phyloP scores from a whole-genome alignment of 1,284 basidiomycete genomes.

The Clitocybe nebularis region DNA sequence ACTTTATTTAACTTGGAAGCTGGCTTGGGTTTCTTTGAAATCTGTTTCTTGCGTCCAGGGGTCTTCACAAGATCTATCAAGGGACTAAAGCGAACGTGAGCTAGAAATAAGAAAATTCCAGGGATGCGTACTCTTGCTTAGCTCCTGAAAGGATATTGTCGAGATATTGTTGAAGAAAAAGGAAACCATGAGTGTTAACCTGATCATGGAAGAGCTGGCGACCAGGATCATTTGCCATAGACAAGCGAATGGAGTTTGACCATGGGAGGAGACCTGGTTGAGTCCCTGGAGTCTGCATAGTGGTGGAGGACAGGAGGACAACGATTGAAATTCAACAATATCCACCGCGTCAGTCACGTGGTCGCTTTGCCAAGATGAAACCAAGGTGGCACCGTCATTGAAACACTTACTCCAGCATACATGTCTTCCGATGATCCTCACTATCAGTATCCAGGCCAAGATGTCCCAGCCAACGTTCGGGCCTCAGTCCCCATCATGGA shows the following conservation, averaged over 20 bases:
- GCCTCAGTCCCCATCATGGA: too few species aligned
- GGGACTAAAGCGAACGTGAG: conserved; percentile 36
- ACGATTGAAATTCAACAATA: background rate
- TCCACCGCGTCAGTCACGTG: conserved; percentile 6
- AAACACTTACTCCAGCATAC: too few species aligned
- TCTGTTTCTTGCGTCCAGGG: conserved; percentile 63
- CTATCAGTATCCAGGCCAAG: too few species aligned
- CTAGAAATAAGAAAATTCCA: too few species aligned
- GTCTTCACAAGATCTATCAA: conserved; percentile 82
- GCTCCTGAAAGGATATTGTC: conserved; percentile 64
- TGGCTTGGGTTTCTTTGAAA: conserved; percentile 46
- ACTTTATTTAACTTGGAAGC: conserved; percentile 43
- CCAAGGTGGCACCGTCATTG: too few species aligned
- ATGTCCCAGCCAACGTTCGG: too few species aligned
- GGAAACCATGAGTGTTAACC: conserved; percentile 68
- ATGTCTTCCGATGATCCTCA: too few species aligned
- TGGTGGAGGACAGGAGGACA: background rate
- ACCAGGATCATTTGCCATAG: conserved; percentile 69
- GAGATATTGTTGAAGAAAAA: conserved; percentile 75
- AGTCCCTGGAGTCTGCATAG: conserved; percentile 12
- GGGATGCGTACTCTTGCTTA: conserved; percentile 58
- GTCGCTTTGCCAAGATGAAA: too few species aligned
- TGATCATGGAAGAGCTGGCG: conserved; percentile 67
- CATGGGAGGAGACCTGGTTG: conserved; percentile 50
- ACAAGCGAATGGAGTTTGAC: conserved; percentile 61